Percentiles rank a stretch among this genome's conserved stretches.
These are phyloP conservation scores for Henckelia pumila DNA, from an alignment of 257 asterid species.

Conservation along the genomic window DNA sequence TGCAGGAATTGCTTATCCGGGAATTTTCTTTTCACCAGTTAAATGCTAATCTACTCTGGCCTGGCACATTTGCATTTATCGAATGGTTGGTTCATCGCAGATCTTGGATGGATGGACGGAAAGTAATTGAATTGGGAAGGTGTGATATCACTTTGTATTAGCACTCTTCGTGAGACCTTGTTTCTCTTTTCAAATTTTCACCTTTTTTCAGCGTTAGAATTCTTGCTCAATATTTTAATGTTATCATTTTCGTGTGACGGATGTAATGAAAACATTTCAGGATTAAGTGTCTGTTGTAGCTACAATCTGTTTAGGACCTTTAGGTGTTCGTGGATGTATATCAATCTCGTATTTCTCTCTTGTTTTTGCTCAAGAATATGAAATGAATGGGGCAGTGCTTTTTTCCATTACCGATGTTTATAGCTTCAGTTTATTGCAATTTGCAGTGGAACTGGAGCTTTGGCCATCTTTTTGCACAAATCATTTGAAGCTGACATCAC, in stretches of 20 bases:
- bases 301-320: neutral
- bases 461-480: conserved; percentile 77
- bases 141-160: conserved; percentile 20
- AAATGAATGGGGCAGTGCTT: neutral
- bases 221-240: conserved; percentile 2
- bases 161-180: neutral
- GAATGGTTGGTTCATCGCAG: conserved; percentile 76
- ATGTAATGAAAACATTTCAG: neutral
- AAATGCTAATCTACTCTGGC: conserved; percentile 95
- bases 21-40: conserved; percentile 88
- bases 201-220: neutral
- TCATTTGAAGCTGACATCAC: conserved; percentile 65
- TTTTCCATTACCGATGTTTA: conserved; percentile 16
- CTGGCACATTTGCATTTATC: conserved; percentile 89
- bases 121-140: conserved; percentile 84
- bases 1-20: conserved; percentile 73
- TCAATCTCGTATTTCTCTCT: neutral
- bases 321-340: neutral
- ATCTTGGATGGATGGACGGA: conserved; percentile 58
- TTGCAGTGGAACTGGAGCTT: conserved; percentile 95
- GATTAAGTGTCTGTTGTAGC: neutral
- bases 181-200: conserved; percentile 2
- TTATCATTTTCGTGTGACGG: neutral
- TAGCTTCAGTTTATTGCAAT: conserved; percentile 46
- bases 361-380: conserved; percentile 3